Base-by-base conservation (phyloP, 2,329 filamentous ascomycete genomes). In the Davidsoniella australis region DNA sequence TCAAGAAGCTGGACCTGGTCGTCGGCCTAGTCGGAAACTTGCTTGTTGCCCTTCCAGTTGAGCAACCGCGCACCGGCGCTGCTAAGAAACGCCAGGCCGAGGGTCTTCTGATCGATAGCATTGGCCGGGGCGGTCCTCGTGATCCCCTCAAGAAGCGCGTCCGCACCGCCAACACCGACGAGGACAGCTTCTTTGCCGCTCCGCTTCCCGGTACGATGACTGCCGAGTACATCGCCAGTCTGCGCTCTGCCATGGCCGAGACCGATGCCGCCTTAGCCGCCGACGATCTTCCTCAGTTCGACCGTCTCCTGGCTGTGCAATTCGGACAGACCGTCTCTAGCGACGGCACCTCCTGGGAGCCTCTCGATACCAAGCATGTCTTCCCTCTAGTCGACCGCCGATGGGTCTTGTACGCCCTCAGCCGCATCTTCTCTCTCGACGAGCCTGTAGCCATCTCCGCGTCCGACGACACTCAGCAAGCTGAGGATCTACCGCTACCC, bases 51-150 rank as follows among this genome's bases (percentile, higher is more conserved):
- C 69, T 87, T 47, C 82, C 86, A 57, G 65, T 82, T n/a, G 76
- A 81, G 57, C 71, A 73, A 2, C 76, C 76, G 1, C 71, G 70
- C 57, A 23, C 46, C 20, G 66, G 64, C 42, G 68, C 73, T n/a
- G 67, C 68, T 52, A 72, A 68, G 54, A 72, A 75, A 61, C 68
- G 72, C 37, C 72, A 72, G 38, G 54, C 53, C 5, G 71, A 76
- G 47, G 79, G 80, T 7, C 67, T 84, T 6, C 65, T 88, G 23
- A 80, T 84, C 33, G 82, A 88, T 58, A 82, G 82, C 0, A 75
- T 88, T 48, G 80, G 82, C 1, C 79, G 79, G 53, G 82, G 80
- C 2, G 65, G 68, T 1, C 62, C 63, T 9, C 57, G 64, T 3
- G 65, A 66, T 55, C 56, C 64, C 38, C 55, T 50, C 18, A 16